A percentile compares a stretch with the other conserved stretches of the same genome.
These are phyloP conservation scores for Magnaporthales sp. DNA, from an alignment of 2,329 filamentous ascomycete species.

Conservation along the genomic window DNA sequence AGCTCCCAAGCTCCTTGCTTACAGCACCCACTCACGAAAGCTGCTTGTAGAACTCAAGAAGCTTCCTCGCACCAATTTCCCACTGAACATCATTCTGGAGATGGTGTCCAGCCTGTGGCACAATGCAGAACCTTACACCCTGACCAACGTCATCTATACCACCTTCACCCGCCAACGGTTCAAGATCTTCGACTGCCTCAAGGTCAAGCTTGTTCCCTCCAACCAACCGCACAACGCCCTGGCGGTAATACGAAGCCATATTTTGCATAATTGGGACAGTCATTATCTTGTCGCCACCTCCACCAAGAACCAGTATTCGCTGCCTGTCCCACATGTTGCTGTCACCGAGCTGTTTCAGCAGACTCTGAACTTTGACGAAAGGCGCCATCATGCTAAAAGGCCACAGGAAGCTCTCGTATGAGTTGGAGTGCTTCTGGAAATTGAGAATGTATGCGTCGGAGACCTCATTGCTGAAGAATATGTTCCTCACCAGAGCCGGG, in stretches of 20 bases:
- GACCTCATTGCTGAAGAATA: constrained; percentile 40
- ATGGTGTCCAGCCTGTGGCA: constrained; percentile 40
- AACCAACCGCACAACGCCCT: constrained; percentile 21
- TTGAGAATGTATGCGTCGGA: constrained; percentile 27
- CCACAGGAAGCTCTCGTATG: constrained; percentile 46
- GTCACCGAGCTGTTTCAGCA: constrained; percentile 22
- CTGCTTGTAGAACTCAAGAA: constrained; percentile 31
- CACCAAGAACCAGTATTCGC: constrained; percentile 30
- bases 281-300: constrained; percentile 31
- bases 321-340: constrained; percentile 7
- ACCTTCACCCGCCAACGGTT: constrained; percentile 12
- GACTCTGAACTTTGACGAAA: constrained; percentile 18
- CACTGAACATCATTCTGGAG: constrained; percentile 42
- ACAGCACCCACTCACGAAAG: constrained; percentile 12
- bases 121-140: constrained; percentile 31
- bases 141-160: constrained; percentile 18
- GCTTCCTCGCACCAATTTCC: constrained; percentile 34
- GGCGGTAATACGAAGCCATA: constrained; percentile 28
- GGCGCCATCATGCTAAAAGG: constrained; percentile 34
- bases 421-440: constrained; percentile 32
- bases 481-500: constrained; percentile 34
- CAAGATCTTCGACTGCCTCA: constrained; percentile 6
- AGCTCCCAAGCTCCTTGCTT: neutral
- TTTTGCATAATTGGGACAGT: constrained; percentile 24
- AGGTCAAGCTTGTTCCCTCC: constrained; percentile 20